These are phyloP conservation scores for Hyaloscypha variabilis DNA, from an alignment of 495 filamentous ascomycete genomes.

Conservation along the genomic window DNA sequence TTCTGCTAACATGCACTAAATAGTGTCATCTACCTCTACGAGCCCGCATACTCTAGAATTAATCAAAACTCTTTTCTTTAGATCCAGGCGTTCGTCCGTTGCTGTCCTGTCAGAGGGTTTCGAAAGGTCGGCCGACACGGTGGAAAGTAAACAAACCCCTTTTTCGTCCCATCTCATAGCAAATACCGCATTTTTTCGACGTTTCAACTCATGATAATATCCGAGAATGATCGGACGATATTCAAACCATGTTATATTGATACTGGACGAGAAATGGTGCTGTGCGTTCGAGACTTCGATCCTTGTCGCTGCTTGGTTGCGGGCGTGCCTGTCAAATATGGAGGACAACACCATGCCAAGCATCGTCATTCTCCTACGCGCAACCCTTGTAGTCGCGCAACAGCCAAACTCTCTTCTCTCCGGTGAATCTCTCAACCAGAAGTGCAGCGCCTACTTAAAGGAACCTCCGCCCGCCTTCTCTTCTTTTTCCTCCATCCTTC, in stretches of 20 bases:
- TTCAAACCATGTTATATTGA: not conserved
- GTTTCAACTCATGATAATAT: too few relatives aligned
- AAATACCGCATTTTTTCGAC: too few relatives aligned
- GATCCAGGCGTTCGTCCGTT: not conserved
- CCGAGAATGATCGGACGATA: not conserved
- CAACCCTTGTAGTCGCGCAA: not conserved
- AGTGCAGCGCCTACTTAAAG: not conserved
- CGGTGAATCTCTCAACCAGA: not conserved
- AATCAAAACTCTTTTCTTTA: not conserved
- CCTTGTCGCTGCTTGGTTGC: not conserved
- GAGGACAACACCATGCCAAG: not conserved
- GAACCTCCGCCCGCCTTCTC: not conserved
- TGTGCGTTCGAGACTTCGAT: not conserved
- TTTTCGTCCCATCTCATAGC: not conserved
- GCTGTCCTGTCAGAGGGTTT: not conserved
- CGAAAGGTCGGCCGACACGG: not conserved
- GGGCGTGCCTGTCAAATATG: too few relatives aligned
- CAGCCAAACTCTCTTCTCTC: not conserved
- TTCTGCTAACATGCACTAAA: too few relatives aligned
- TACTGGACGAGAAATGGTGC: not conserved
- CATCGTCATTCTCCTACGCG: not conserved
- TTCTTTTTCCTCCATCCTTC: not conserved
- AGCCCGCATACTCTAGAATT: too few relatives aligned
- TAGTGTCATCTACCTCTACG: too few relatives aligned
- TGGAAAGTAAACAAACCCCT: not conserved